phyloP scores from a whole-genome alignment of 108 stramenopile genomes.

The Cyclostephanos tholiformis region DNA sequence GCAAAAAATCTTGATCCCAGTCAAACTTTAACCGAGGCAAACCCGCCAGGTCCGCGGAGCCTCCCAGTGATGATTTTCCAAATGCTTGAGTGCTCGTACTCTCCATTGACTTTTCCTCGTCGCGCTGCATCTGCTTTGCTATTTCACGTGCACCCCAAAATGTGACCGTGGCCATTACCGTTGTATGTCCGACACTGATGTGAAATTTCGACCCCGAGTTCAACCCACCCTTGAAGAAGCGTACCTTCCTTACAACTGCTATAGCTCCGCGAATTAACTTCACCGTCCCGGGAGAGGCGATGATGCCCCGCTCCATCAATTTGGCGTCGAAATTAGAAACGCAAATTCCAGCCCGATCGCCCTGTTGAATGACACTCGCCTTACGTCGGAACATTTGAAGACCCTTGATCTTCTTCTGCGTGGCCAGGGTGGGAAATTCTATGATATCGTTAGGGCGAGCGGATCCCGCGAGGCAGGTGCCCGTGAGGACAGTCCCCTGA shows the following conservation, averaged over 20 bases:
- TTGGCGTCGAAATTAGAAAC: conserved; percentile 92
- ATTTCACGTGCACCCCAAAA: conserved; percentile 97
- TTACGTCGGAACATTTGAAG: conserved; percentile 97
- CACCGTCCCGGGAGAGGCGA: conserved; percentile 87
- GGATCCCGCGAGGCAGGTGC: conserved; percentile 88
- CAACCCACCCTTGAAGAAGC: conserved; percentile 70
- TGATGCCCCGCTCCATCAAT: conserved; percentile 91
- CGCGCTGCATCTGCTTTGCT: conserved; percentile 25
- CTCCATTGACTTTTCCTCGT: conserved; percentile 23
- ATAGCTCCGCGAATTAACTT: conserved; percentile 77
- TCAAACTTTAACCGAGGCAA: conserved; percentile 76
- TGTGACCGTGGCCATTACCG: conserved; percentile 94
- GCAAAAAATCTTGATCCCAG: conserved; percentile 82
- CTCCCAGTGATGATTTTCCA: conserved; percentile 72
- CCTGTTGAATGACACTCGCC: conserved; percentile 75
- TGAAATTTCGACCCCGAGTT: conserved; percentile 83
- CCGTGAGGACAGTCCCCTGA: conserved; percentile 97
- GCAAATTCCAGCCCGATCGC: conserved; percentile 97
- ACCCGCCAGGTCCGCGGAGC: conserved; percentile 75
- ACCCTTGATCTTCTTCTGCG: conserved; percentile 92
- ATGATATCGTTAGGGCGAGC: conserved; percentile 88
- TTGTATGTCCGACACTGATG: conserved; percentile 94
- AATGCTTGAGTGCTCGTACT: conserved; percentile 21
- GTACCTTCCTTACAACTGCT: conserved; percentile 89
- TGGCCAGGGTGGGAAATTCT: conserved; percentile 88